Evolutionary conservation across 202 grass and related monocot genomes (phyloP).

Genomic region (Saccharum hybrid): DNA sequence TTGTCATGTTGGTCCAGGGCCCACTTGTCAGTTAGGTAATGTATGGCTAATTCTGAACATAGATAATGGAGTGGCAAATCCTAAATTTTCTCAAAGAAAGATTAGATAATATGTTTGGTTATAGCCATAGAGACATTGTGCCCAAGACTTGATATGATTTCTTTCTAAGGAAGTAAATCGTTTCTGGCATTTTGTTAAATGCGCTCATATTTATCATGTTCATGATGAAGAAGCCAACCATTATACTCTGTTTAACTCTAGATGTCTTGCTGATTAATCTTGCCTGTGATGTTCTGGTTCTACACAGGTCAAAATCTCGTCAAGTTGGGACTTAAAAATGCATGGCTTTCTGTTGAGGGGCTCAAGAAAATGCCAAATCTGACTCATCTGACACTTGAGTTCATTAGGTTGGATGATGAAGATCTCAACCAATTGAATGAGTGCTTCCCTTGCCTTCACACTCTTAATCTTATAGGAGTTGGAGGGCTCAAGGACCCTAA

Average conservation of each 20-base stretch:
- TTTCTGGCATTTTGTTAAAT: background rate
- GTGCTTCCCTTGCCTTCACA: conserved; percentile 77
- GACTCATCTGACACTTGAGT: conserved; percentile 63
- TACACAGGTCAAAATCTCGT: conserved; percentile 59
- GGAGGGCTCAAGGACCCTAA: conserved; percentile 72
- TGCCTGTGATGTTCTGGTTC: conserved; percentile 28
- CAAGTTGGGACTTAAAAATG: conserved; percentile 67
- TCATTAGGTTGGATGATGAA: conserved; percentile 77
- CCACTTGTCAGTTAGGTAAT: too few relatives aligned
- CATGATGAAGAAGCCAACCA: background rate
- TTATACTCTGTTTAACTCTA: background rate
- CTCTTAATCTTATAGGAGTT: conserved; percentile 71
- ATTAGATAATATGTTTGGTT: too few relatives aligned
- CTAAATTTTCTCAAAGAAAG: too few relatives aligned
- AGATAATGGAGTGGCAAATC: too few relatives aligned
- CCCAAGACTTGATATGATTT: too few relatives aligned
- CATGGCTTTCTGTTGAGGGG: conserved; percentile 74
- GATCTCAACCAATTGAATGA: conserved; percentile 70
- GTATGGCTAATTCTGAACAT: too few relatives aligned
- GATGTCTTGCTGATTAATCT: conserved; percentile 1
- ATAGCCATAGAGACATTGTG: too few relatives aligned
- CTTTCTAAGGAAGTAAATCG: too few relatives aligned
- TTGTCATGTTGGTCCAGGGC: too few relatives aligned
- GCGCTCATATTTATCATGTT: conserved; percentile 10
- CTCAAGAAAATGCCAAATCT: conserved; percentile 71